Base-by-base conservation (phyloP, 768 basidiomycete species). In the Amanita thiersii region DNA sequence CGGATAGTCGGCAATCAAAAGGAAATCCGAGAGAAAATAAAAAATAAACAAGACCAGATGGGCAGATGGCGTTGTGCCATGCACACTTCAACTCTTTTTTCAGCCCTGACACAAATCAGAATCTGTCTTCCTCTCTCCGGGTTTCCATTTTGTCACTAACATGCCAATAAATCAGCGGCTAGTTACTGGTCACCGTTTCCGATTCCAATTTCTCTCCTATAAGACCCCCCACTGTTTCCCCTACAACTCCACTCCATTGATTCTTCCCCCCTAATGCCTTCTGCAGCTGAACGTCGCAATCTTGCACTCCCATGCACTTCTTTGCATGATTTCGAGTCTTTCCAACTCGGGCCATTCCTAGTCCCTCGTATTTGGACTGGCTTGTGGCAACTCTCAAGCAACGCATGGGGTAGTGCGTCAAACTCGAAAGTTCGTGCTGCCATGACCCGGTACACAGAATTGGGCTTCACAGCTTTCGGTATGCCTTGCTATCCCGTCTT, bases 341-440 rank as follows among this genome's bases (percentile, higher is more conserved):
- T 76, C 48, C 57, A 54, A 15, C 67, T 84, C 17, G 83, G 82
- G 11, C 72, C 73, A 3, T 70, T 76, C 50, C 52, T 53, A 17
- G 69, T 68, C 14, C 79, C 86, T 25, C 75, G 86, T 41, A 54
- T 88, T 40, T 86, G 82, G 80, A 74, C 71, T 5, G 86, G 86
- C 7, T 70, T 90, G 2, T 90, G 87, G 87, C 88, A 90, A 47
- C 73, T 90, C 26, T 87, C 87, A 8, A 83, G 83, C 54, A 83
- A 80, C 38, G 86, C 86, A 2, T 90, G 87, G 87, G 87, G 88
- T 14, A 81, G 73, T 35, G 82, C 82, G 1, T 68, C 82, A 0
- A 74, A 75, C 1, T 50, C 70, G 21, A 79, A 76, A 52, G 72
- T 90, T 44, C 75, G 78, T 39, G 64, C 72, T 47, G 79, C 73